Base-by-base conservation (phyloP, 352 stramenopile species). In the Heterotrichella gracilis region DNA sequence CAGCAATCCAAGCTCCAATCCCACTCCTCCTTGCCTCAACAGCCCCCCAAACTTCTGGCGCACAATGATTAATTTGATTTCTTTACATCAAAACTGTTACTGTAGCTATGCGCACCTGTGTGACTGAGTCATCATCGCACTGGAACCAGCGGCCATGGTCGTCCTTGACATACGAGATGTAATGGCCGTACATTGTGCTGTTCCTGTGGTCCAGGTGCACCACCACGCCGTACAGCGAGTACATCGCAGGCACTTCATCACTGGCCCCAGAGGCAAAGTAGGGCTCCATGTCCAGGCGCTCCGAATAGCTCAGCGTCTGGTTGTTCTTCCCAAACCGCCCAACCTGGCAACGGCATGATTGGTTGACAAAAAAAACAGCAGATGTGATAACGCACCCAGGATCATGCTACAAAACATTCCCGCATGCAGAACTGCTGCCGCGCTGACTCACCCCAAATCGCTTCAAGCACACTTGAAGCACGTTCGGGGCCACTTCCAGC, bases 391-490 rank as follows among this genome's bases (percentile, higher is more conserved):
- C 72, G 70, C 71, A n/a, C 74, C 71, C 2, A 74, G 22, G 25
- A 69, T 70, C 24, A 72, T 73, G 9, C 75, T 71, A 71, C 72
- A 39, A 66, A 73, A 69, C 64, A 69, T 69, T 74, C 3, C 69
- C 70, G 0, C 23, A 68, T 25, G 68, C 72, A 25, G 69, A 20
- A 3, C 67, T 68, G 71, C 75, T 69, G 2, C 25, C 69, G 20
- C 68, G 63, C 76, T 73, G 74, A 69, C 73, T 73, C 72, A 81
- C 83, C 4, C 74, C 69, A 73, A 84, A 86, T 25, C 81, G 72
- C 71, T 86, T 86, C 14, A 86, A 72, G 70, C 84, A 79, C 41
- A 86, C 73, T 25, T 79, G 79, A 21, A 85, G 73, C 14, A 76
- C 74, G 3, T 84, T 70, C 17, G 81, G 81, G 41, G 79, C 74